Base-by-base conservation (phyloP, 2,329 filamentous ascomycete species). In the Lachnellula occidentalis region DNA sequence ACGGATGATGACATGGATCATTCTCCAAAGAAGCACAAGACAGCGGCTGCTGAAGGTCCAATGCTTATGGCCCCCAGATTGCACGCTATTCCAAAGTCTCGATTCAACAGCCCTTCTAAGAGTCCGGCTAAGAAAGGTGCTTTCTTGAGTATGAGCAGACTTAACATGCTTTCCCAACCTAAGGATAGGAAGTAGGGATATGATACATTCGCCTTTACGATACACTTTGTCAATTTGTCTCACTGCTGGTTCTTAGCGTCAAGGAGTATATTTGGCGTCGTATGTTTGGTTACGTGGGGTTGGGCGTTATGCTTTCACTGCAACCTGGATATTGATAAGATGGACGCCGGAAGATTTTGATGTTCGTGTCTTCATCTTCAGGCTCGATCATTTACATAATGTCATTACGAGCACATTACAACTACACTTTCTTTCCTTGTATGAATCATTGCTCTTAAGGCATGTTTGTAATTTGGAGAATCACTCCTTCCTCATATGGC, bases 121-220 rank as follows among this genome's bases (percentile, higher is more conserved):
- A 81, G 74, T 51, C 75, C 81, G 4, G 70, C 69, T 49, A 82
- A 81, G 73, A 83, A 81, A 72, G 74, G 63, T 53, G 57, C 57
- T 22, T 73, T 76, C 22, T 67, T 86, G 54, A 85, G 76, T 59
- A 66, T 84, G 56, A 83, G 79, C 66, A 75, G 83, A 56, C 72
- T 86, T 53, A 80, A 83, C 64, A 80, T 82, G 78, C 76, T 86
- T 22, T 77, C 83, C 46, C 75, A 75, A 45, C 82, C 82, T 1
- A 86, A 85, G 73, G 69, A 75, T 58, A 76, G 82, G 55, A 77
- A 70, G 56, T 81, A 71, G 58, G 27, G 14, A 42, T 4, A 15
- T 24, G 7, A 51, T 27, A 24, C 31, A 21, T 22, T 43, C 54
- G 11, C 27, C 27, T 31, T 31, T 41, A 14, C 48, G 37, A 50